Base-by-base conservation (phyloP, 2,329 filamentous ascomycete species). In the Fonsecaea multimorphosa region DNA sequence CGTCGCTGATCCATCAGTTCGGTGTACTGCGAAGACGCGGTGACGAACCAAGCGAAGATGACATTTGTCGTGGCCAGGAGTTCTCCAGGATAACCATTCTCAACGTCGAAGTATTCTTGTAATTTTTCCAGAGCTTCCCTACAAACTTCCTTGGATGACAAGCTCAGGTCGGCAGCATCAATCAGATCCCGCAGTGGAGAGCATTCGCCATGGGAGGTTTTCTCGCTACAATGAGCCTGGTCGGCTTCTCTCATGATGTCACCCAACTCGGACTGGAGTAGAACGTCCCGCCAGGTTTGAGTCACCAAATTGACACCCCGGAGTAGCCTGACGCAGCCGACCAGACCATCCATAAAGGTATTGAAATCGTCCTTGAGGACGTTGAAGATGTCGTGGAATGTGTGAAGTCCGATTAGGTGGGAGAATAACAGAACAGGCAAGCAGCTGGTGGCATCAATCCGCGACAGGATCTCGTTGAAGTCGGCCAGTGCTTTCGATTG, bases 331-430 rank as follows among this genome's bases (percentile, higher is more conserved):
- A 75, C 61, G 7, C 67, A 73, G 27, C 71, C 67, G 1, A 67
- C 32, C 9, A 76, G 72, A 14, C 64, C 61, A 22, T 74, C 64
- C n/a, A 76, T 65, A 34, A 76, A 75, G 14, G 69, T 65, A 29
- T 77, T 74, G 44, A 84, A 81, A 53, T 77, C 71, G 14, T 68
- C 55, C 8, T 75, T 74, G 44, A 80, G 76, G 58, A 78, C 74
- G 61, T 74, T 68, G 2, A 85, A 75, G 1, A 79, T 79, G 61
- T 86, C 82, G 68, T 78, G 82, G 2, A 86, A 77, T 46, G 58
- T 36, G 32, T 71, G 70, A 12, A 69, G 22, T 1, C 44, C 68
- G 12, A 71, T 49, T 24, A 70, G 52, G 51, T 64, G 58, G 12
- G 70, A 68, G 31, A 69, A 68, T 19, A 70, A 29, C 46, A 71